Evolutionary conservation across 2,329 filamentous ascomycete species (phyloP), one percentile per base, ranked within the genome.

Genomic region (Monosporascus sp.): DNA sequence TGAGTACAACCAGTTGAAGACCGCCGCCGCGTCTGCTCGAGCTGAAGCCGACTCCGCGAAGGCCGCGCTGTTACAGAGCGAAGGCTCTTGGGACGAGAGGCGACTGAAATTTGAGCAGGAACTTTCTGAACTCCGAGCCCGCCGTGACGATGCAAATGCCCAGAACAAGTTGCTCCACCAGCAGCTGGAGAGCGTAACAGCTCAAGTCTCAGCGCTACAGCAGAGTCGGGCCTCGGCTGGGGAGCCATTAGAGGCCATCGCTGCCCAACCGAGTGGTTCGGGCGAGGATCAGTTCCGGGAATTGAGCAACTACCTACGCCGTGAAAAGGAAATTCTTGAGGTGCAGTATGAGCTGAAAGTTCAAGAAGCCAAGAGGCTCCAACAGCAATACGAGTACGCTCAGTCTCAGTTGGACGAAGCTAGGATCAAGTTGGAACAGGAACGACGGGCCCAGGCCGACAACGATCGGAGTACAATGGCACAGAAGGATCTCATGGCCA

Each of bases 241-340:
- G 24, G 74, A 77, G 17, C 73, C 72, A 6, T 76, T 82, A 14
- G 85, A 88, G 31, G 74, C 75, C 14, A 74, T 78, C 54, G 75
- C 75, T 14, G 70, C 78, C 1, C 71, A 79, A 17, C 72, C 78
- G 7, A 73, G 81, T 5, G 78, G 84, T 49, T 77, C 83, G 37
- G 84, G 82, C 41, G 75, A 86, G 9, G 89, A 91, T 60, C 89
- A 89, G 51, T 81, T 96, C 9, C 88, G 94, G 57, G 93, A 97
- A 65, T 83, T 99, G 53, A 95, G 96, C 72, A 88, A 84, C 57
- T 99, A 94, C 69, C 77, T 99, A 56, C 87, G 93, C 46, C 88
- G 91, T 43, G 95, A 99, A 73, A 99, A 97, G 76, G 94, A 97
- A 68, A 97, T 99, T 60, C 81, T 97, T 8, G 93, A 99, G 63